phyloP scores from a whole-genome alignment of 768 basidiomycete genomes.

The Suillus luteus region DNA sequence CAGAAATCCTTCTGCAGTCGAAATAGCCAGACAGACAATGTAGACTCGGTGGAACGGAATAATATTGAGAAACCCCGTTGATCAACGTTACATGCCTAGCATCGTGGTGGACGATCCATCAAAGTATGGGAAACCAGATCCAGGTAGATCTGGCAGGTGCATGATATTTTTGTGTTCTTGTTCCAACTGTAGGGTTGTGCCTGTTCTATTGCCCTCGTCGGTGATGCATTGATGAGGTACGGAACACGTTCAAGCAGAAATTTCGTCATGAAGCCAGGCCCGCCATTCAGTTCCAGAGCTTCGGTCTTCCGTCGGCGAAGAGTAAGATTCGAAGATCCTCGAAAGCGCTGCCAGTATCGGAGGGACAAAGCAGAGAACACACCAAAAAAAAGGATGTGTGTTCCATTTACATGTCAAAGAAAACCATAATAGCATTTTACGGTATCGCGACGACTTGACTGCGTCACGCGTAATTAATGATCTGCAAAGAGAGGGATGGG shows the following conservation, averaged over 20 bases:
- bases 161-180: slow-evolving; percentile 34
- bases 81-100: slow-evolving; percentile 25
- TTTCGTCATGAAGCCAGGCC: slow-evolving; percentile 32
- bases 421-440: slow-evolving; percentile 60
- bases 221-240: slow-evolving; percentile 20
- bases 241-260: slow-evolving; percentile 30
- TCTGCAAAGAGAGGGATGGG: background rate
- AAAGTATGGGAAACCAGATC: slow-evolving; percentile 51
- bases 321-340: slow-evolving; percentile 35
- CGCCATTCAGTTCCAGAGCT: slow-evolving; percentile 30
- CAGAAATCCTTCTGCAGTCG: background rate
- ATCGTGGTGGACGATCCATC: slow-evolving; percentile 30
- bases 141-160: slow-evolving; percentile 35
- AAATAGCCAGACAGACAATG: background rate
- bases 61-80: background rate
- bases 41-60: background rate
- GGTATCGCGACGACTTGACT: slow-evolving; percentile 51
- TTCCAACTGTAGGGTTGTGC: slow-evolving; percentile 49
- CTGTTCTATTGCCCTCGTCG: slow-evolving; percentile 19
- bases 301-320: slow-evolving; percentile 28
- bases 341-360: background rate
- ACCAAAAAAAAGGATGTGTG: slow-evolving; percentile 45
- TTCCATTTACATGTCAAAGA: slow-evolving; percentile 53
- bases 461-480: slow-evolving; percentile 34
- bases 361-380: background rate